Evolutionary conservation across 148 eudicot species (phyloP).

Genomic region (Oxyria digyna): DNA sequence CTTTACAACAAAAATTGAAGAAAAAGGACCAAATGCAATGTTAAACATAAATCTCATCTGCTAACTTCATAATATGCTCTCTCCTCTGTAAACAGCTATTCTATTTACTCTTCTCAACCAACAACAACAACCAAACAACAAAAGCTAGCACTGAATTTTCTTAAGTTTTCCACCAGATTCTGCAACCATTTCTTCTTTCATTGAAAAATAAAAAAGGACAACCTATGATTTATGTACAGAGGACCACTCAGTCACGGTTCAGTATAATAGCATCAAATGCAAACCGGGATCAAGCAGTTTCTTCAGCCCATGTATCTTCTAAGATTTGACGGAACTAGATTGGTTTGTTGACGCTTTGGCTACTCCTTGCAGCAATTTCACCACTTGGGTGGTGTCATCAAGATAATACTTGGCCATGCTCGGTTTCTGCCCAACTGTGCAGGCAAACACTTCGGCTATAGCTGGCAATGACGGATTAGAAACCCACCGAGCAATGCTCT

Average conservation of each 20-base stretch:
- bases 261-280: not conserved
- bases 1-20: not conserved
- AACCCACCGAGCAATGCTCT: constrained; percentile 32
- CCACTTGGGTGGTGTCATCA: constrained; percentile 20
- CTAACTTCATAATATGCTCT: not conserved
- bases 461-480: constrained; percentile 31
- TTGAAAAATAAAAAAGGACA: not conserved
- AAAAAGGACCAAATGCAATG: not conserved
- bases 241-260: not conserved
- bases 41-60: not conserved
- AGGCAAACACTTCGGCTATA: constrained; percentile 21
- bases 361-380: constrained; percentile 10
- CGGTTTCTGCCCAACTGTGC: constrained; percentile 25
- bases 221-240: not conserved
- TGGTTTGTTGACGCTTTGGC: not conserved
- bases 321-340: not conserved
- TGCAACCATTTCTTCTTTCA: not conserved
- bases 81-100: constrained; percentile 1
- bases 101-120: constrained; percentile 4
- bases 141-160: not conserved
- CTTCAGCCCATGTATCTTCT: not conserved
- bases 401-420: constrained; percentile 25
- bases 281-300: not conserved
- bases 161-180: not conserved
- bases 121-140: not conserved